Conservation (phyloP, 345 rosid species). For the Murraya koenigii region DNA sequence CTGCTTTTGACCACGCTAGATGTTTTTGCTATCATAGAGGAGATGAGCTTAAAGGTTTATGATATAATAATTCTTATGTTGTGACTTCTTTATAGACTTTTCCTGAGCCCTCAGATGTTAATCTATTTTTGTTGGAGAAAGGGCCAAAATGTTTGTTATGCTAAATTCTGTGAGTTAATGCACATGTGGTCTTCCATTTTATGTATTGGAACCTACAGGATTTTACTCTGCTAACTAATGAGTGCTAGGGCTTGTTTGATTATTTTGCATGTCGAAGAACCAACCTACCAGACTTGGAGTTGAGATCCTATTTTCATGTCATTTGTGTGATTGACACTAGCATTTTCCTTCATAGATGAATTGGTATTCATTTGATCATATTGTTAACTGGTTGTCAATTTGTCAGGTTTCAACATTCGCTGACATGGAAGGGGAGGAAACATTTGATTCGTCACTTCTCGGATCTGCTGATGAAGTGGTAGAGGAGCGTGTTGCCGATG, state of each 20-base stretch:
- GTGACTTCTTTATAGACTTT: not conserved
- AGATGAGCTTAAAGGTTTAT: not conserved
- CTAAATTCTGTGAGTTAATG: not conserved
- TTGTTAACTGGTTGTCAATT: constrained; percentile 5
- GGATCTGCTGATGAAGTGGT: constrained; percentile 93
- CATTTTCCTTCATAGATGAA: not conserved
- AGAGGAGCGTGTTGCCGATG: constrained; percentile 95
- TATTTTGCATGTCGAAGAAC: not conserved
- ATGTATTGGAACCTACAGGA: not conserved
- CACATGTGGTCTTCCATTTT: not conserved
- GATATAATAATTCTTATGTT: not conserved
- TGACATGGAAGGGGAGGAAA: constrained; percentile 99
- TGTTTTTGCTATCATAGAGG: not conserved
- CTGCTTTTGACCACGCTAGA: not conserved
- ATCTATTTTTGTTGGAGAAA: not conserved
- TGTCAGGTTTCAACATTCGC: constrained; percentile 92
- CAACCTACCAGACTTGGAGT: not conserved
- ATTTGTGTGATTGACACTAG: not conserved
- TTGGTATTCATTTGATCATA: not conserved
- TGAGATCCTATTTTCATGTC: not conserved
- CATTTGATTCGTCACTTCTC: constrained; percentile 80
- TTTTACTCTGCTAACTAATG: not conserved
- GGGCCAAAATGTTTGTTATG: not conserved
- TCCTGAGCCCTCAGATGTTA: not conserved
- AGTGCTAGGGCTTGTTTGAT: not conserved